Evolutionary conservation across 2,329 filamentous ascomycete species (phyloP), one percentile per base, ranked within the genome.

Genomic region (Colletotrichum tropicale): DNA sequence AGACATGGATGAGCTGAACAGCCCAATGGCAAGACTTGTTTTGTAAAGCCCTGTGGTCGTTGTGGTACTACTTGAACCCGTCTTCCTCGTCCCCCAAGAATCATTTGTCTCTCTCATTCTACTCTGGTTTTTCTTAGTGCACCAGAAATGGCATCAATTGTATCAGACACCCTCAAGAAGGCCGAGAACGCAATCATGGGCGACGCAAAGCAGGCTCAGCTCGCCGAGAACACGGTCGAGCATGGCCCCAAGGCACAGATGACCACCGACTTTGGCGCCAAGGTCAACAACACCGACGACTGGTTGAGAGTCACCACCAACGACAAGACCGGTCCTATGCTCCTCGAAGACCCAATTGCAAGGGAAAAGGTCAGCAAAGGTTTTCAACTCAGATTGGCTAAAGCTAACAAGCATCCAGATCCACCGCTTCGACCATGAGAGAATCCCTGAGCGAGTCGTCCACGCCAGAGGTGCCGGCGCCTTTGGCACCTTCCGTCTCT

Each of bases 251-350:
- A 91, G 48, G 87, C 89, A 36, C 88, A 90, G 52, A 91, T 96
- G 78, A 96, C 95, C 0, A 93, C 93, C 65, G 95, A 98, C 80
- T 95, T 90, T 85, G 95, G 95, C 26, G 91, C 93, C 32, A 95
- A 93, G 84, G 90, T 95, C 80, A 86, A 87, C 56, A 93, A 93
- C 80, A 93, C 93, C 1, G 95, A 98, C 80, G 90, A 96, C 81
- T 97, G 94, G 95, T 87, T 98, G 70, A 91, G 90, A 68, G 88
- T 93, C 7, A 89, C 87, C 30, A 92, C 86, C 43, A 88, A 92
- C 5, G 89, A 94, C 62, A 87, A 91, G 71, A 92, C 88, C 3
- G 95, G 95, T 0, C 94, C 95, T 0, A 83, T 84, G 80, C 86
- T 96, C 0, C 82, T 97, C 4, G 94, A 97, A 81, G 95, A 97